Percentiles rank a stretch among this genome's conserved stretches.
Conservation (phyloP, 768 basidiomycete species). For the Multifurca ochricompacta region DNA sequence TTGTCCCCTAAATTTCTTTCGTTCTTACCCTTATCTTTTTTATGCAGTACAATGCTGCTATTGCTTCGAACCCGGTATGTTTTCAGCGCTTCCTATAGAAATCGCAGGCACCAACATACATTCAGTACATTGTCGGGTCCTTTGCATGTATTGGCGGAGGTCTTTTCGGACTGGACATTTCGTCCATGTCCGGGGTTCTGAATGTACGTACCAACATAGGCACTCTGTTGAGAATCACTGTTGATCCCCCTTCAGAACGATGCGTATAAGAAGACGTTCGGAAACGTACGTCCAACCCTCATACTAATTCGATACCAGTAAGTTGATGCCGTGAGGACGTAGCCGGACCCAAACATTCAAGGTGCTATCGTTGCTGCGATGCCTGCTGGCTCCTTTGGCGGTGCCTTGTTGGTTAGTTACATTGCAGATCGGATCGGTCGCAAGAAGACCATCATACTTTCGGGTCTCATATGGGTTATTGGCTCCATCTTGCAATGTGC, state of each 20-base stretch:
- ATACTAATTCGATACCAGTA: neutral
- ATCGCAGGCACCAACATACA: neutral
- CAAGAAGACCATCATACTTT: slow-evolving; percentile 56
- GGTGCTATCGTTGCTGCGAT: slow-evolving; percentile 73
- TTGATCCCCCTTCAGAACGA: slow-evolving; percentile 25
- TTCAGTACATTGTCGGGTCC: slow-evolving; percentile 68
- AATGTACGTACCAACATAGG: slow-evolving; percentile 32
- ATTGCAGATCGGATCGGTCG: slow-evolving; percentile 62
- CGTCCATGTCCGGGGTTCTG: slow-evolving; percentile 74
- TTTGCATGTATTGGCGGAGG: slow-evolving; percentile 80
- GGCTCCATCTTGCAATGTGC: slow-evolving; percentile 70
- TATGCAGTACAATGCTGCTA: slow-evolving; percentile 43
- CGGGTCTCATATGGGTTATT: slow-evolving; percentile 64
- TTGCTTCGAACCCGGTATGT: slow-evolving; percentile 51
- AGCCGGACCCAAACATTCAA: slow-evolving; percentile 49
- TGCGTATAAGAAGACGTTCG: slow-evolving; percentile 29
- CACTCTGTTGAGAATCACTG: neutral
- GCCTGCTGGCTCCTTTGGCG: slow-evolving; percentile 67
- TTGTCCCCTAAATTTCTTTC: neutral
- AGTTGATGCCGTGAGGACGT: neutral
- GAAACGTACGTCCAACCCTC: slow-evolving; percentile 18
- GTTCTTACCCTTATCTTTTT: neutral
- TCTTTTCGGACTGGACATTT: slow-evolving; percentile 74
- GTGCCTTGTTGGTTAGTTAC: slow-evolving; percentile 53
- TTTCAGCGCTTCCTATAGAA: neutral